A percentile compares a stretch with the other conserved stretches of the same genome.
Conservation (phyloP, 306 rosid species). For the Lathyrus tuberosus region DNA sequence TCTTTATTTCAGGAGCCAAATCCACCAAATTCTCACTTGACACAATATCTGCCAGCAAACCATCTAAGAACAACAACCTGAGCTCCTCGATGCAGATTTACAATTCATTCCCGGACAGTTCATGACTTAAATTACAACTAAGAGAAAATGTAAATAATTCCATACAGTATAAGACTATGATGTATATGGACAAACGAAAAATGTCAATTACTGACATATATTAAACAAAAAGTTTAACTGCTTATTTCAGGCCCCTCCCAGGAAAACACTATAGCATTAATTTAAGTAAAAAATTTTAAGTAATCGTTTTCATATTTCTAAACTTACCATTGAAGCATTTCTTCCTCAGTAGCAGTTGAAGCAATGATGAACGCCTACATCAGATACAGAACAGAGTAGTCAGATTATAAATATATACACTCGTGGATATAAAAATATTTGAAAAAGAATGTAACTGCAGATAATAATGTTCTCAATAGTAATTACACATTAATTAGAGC, state of each 20-base stretch:
- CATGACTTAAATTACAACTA: not conserved
- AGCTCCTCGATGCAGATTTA: not conserved
- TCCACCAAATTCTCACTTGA: not conserved
- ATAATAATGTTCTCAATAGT: constrained; percentile 26
- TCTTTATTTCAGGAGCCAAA: not conserved
- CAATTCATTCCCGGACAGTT: constrained; percentile 2
- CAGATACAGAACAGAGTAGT: constrained; percentile 37
- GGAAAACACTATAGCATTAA: not conserved
- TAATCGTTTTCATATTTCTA: constrained; percentile 5
- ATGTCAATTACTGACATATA: not conserved
- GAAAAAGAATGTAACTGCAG: constrained; percentile 17
- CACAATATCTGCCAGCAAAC: not conserved
- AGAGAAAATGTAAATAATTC: constrained; percentile 6
- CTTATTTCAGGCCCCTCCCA: constrained; percentile 8
- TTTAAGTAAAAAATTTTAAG: not conserved
- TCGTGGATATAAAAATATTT: not conserved
- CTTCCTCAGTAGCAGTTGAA: constrained; percentile 94
- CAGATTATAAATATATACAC: constrained; percentile 15
- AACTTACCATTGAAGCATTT: constrained; percentile 89
- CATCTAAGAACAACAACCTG: constrained; percentile 5
- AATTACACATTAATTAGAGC: not conserved
- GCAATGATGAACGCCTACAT: constrained; percentile 94
- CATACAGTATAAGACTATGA: not conserved
- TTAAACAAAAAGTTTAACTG: constrained; percentile 20
- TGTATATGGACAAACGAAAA: not conserved